Conservation (phyloP, 2,329 filamentous ascomycete species). For the Fusarium irregulare region DNA sequence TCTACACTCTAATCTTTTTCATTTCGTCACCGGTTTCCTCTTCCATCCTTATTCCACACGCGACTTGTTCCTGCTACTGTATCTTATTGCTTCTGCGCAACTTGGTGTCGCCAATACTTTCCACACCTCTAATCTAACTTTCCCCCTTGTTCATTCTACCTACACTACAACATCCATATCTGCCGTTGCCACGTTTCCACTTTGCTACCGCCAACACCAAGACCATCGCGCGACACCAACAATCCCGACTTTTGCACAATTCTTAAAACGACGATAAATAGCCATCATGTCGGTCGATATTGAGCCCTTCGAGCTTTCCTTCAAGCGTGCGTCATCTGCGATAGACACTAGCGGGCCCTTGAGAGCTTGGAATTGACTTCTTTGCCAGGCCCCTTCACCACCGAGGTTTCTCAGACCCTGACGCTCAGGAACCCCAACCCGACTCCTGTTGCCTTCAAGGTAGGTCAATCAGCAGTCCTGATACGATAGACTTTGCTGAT, state of each 20-base stretch:
- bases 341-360: constrained; percentile 10
- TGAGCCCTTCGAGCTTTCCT: constrained; percentile 89
- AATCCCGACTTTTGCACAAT: constrained; percentile 11
- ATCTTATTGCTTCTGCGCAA: constrained; percentile 21
- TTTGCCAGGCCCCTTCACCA: constrained; percentile 71
- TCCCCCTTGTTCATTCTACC: constrained; percentile 15
- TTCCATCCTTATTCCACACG: constrained; percentile 1
- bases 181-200: constrained; percentile 44
- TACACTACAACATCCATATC: constrained; percentile 10
- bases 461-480: constrained; percentile 52
- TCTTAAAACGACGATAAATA: constrained; percentile 6
- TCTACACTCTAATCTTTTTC: constrained; percentile 7
- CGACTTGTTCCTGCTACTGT: constrained; percentile 18
- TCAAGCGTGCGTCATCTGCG: constrained; percentile 77
- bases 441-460: constrained; percentile 76
- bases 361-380: constrained; percentile 35
- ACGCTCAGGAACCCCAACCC: constrained; percentile 73
- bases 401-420: constrained; percentile 72
- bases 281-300: constrained; percentile 92
- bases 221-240: constrained; percentile 40
- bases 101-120: constrained; percentile 16
- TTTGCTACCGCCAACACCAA: constrained; percentile 25
- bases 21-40: neutral
- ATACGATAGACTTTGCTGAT: constrained; percentile 29
- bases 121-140: constrained; percentile 22